Percentiles rank a stretch among this genome's conserved stretches.
These are phyloP conservation scores for Elsinoe perseae DNA, from an alignment of 2,329 filamentous ascomycete genomes.

Conservation along the genomic window DNA sequence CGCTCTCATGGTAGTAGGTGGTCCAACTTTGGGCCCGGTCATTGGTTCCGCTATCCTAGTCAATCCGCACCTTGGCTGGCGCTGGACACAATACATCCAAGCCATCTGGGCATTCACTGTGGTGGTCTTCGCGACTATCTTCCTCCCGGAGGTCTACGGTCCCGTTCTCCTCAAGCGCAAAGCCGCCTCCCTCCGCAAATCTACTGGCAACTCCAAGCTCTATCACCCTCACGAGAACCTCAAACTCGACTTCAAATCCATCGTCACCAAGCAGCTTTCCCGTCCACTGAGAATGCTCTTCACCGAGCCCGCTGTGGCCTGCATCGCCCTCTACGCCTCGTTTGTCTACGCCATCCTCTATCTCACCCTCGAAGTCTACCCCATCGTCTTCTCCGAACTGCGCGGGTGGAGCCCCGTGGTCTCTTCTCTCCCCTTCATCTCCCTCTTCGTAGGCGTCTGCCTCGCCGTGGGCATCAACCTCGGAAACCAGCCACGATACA, in stretches of 20 bases:
- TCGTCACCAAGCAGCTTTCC: slow-evolving; percentile 38
- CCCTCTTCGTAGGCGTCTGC: slow-evolving; percentile 39
- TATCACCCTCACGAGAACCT: slow-evolving; percentile 41
- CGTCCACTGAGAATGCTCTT: slow-evolving; percentile 40
- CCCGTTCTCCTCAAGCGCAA: slow-evolving; percentile 35
- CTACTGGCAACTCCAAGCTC: slow-evolving; percentile 33
- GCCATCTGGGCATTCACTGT: slow-evolving; percentile 35
- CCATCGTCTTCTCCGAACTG: slow-evolving; percentile 40
- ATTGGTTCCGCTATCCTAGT: slow-evolving; percentile 35
- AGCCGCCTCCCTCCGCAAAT: slow-evolving; percentile 32
- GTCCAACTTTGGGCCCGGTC: slow-evolving; percentile 37
- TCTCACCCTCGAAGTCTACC: slow-evolving; percentile 41
- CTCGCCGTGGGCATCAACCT: slow-evolving; percentile 36
- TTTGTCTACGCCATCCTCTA: slow-evolving; percentile 44
- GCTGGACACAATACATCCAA: slow-evolving; percentile 41
- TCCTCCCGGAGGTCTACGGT: slow-evolving; percentile 36
- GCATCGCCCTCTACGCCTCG: slow-evolving; percentile 39
- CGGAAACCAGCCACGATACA: slow-evolving; percentile 36
- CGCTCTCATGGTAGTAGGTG: slow-evolving; percentile 35
- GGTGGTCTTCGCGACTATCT: slow-evolving; percentile 24
- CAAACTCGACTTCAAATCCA: slow-evolving; percentile 34
- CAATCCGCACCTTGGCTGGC: slow-evolving; percentile 35
- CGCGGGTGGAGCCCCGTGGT: slow-evolving; percentile 38
- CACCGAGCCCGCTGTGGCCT: slow-evolving; percentile 42
- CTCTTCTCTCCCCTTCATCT: slow-evolving; percentile 41